Evolutionary conservation across 1,284 basidiomycete genomes (phyloP), one percentile per base, ranked within the genome.

Genomic region (Kwoniella shivajii): DNA sequence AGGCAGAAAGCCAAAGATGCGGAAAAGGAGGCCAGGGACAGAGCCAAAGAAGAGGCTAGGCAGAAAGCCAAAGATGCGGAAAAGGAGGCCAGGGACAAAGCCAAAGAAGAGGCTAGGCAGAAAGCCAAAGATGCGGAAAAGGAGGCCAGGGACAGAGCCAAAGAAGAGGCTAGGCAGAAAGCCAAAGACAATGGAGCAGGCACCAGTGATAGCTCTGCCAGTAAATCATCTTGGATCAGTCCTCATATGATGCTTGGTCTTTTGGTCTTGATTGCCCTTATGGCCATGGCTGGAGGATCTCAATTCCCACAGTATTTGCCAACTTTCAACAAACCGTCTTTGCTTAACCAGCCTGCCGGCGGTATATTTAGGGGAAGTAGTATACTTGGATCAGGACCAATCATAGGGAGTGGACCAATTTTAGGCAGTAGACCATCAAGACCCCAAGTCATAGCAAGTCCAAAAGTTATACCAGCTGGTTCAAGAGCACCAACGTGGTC

Each of bases 191-290:
- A 37, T 6, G 20, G 30, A 7, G 18, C 48, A 30, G 36, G 26
- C 26, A 49, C 22, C 16, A 4, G 16, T 27, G 22, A 31, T 2
- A 39, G 26, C 16, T 20, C n/a, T 20, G 41, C 24, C 14, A 10
- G 31, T 9, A 29, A n/a, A 29, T 27, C 3, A 20, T 59, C 31
- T n/a, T 53, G 49, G 38, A 10, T 60, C 9, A 56, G 44, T 45
- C 50, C 45, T 16, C 26, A 49, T 10, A 6, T 60, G 9, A 33
- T 60, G 7, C 20, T 60, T 5, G 59, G 50, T 14, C 42, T 56
- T 7, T 36, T 60, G 14, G 26, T 60, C 9, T 27, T 60, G 24
- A 18, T 60, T 3, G 54, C 45, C 11, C 33, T 56, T 2, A 24
- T 56, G 16, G 54, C 27, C 6, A 22, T 56, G 11, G 39, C 34